Base-by-base conservation (phyloP, 768 basidiomycete genomes). In the Russula griseocarnosa region DNA sequence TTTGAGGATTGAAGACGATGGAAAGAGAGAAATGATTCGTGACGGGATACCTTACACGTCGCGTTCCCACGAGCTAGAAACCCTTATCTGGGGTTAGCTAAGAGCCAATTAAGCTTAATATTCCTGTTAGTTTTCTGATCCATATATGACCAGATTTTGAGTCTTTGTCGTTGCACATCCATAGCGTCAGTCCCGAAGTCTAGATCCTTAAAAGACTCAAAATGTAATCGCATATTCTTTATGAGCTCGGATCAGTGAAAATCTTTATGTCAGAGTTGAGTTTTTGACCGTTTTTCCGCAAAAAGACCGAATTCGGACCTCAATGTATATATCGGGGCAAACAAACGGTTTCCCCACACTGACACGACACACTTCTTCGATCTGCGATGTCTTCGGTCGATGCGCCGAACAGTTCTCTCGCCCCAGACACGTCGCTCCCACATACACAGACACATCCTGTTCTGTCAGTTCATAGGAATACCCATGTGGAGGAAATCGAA, bases 11-110 rank as follows among this genome's bases (percentile, higher is more conserved):
- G 49, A 62, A 38, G 36, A 64, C 56, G 61, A 58, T 38, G 55
- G 49, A 61, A 66, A 44, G 44, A 58, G 26, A 34, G 49, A 28
- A 42, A 20, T 53, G 59, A 51, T 56, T n/a, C 49, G 34, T 32
- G 32, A 42, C 24, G 32, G 5, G 20, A 53, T 49, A 61, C 49
- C 26, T 24, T 36, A 69, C 67, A 61, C 67, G 68, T 65, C 47
- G 49, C 42, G 47, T 62, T 52, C 54, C 56, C 42, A 60, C 68
- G 52, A 50, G 3, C n/a, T 22, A 38, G n/a, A 44, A 55, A 58
- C 52, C 62, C 55, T 64, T 61, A 13, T 42, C 51, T 42, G 49
- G 67, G 46, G 63, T 68, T 53, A 36, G 30, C n/a, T n/a, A n/a
- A n/a, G n/a, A n/a, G n/a, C n/a, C n/a, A n/a, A n/a, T n/a, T n/a